Conservation (phyloP, 2,329 filamentous ascomycete genomes). For the Aspergillus persii region DNA sequence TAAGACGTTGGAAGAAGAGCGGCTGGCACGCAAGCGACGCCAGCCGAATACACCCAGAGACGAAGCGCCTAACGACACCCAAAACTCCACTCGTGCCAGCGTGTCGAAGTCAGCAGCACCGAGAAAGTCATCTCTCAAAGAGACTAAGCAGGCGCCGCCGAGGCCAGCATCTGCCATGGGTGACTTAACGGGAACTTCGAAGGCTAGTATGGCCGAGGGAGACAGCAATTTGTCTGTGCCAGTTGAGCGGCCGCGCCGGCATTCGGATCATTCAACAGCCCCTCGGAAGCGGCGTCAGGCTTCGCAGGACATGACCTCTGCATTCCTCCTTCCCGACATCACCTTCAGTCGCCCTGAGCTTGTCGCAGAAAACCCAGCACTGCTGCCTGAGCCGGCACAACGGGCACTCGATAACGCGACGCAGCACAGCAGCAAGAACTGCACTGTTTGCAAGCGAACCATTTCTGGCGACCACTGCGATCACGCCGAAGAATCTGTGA, state of each 20-base stretch:
- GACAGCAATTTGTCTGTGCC: constrained; percentile 31
- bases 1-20: constrained; percentile 56
- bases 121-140: constrained; percentile 58
- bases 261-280: constrained; percentile 48
- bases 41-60: constrained; percentile 33
- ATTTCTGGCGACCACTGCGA: constrained; percentile 35
- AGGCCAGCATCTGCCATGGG: constrained; percentile 36
- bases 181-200: constrained; percentile 33
- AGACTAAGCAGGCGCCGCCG: constrained; percentile 39
- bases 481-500: constrained; percentile 33
- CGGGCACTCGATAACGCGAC: constrained; percentile 42
- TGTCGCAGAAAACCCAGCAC: constrained; percentile 28
- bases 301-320: constrained; percentile 59
- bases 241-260: constrained; percentile 33
- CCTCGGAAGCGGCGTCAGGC: constrained; percentile 51
- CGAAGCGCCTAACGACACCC: constrained; percentile 39
- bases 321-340: constrained; percentile 64
- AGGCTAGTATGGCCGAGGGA: constrained; percentile 24
- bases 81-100: constrained; percentile 36
- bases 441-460: constrained; percentile 54
- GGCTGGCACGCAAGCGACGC: constrained; percentile 43
- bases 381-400: constrained; percentile 40
- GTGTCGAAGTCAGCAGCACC: constrained; percentile 37
- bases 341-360: constrained; percentile 46
- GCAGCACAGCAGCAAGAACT: constrained; percentile 54